Base-by-base conservation (phyloP, 306 rosid genomes). In the Fragaria iinumae region DNA sequence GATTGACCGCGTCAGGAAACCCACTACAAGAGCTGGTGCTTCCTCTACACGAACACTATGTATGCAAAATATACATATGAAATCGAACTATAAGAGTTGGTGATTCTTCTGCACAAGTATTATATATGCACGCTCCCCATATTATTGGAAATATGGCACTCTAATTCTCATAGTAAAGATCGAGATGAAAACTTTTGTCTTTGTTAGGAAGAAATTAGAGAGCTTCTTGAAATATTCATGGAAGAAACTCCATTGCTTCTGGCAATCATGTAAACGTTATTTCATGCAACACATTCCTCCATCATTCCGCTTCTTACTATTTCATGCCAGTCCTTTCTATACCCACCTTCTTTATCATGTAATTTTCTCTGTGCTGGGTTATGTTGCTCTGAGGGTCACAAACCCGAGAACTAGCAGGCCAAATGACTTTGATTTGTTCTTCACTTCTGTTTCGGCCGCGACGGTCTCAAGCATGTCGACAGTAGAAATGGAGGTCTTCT, bases 391-490 rank as follows among this genome's bases (percentile, higher is more conserved):
- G 65, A 89, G 79, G 69, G 0, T 80, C 41, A 74, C 84, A 77
- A 87, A 81, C 21, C 80, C 84, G 21, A 67, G 52, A 64, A 83
- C 84, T 32, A 55, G 74, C 32, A 47, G 34, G 8, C 86, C 81
- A 0, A 72, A 55, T 0, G 59, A 78, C 43, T 12, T 88, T 3
- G 90, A 93, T 72, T 32, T 89, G 0, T 89, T 91, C 45, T 93
- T 72, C 87, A 91, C 93, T 2, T 84, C 93, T 5, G 96, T 89
- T 62, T 93, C 97, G 10, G 84, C 92, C 23, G 41, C 89, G 52
- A 89, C 97, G 0, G 90, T 86, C 50, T 93, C 98, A 8, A 93
- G 97, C 85, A 87, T 91, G 93, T 32, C 34, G 34, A 32, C 34
- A 32, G 34, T 32, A 4, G 34, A 32, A 32, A 32, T 32, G 34